Base-by-base conservation (phyloP, 23 red algal species). In the Agarophyton chilense region DNA sequence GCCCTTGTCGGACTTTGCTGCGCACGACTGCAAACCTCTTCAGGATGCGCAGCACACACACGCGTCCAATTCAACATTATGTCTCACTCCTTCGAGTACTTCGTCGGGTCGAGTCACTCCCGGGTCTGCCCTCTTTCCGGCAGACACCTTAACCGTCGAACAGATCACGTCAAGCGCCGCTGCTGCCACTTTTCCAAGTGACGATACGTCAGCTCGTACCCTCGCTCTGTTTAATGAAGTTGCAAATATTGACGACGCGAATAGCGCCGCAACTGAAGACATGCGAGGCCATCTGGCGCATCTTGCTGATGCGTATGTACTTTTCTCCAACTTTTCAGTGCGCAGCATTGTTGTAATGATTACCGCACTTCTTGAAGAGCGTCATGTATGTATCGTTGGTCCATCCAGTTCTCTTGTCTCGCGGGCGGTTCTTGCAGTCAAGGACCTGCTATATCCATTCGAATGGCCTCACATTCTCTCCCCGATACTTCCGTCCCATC, bases 381-480 rank as follows among this genome's bases (percentile, higher is more conserved):
- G 86, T 49, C 70, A 70, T 16, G 86, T 90, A 21, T 78, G 72
- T 67, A 19, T 90, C 19, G 86, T 90, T 12, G 71, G 72, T 16
- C 50, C 47, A 14, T 46, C 47, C 71, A 79, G 47, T 44, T 51
- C 72, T 10, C 36, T 79, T 4, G 71, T 90, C 16, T 90, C 86
- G 10, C 70, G 86, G 9, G 71, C 74, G 13, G 86, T 90, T 32
- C 52, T 90, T 26, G 86, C 86, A 16, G 10, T 90, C 26, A 50
- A 63, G 35, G 60, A 90, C 19, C 45, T 90, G 52, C 41, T 90
- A 4, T 34, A 45, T 6, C 86, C 86, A 2, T 90, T 90, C 77
- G 72, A 79, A 22, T 90, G 86, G 86, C 86, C 86, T 41, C 86
- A 90, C 64, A 11, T 90, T 28, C 52, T 90, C 0, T 78, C 73